These are phyloP conservation scores for Carnegiea gigantea DNA, from an alignment of 179 eudicot genomes.

Conservation along the genomic window DNA sequence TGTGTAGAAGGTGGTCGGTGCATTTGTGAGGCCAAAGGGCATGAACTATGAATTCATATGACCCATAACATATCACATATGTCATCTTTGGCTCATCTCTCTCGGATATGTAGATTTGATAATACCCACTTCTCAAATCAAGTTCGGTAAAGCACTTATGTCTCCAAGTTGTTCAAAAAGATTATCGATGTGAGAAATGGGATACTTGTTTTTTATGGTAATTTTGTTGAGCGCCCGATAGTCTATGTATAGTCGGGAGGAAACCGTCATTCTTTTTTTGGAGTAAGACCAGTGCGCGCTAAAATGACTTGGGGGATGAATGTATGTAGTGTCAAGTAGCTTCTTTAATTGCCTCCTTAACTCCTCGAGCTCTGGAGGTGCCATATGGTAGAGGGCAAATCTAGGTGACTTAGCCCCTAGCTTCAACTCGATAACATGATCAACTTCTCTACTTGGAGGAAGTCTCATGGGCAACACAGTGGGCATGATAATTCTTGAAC, in stretches of 20 bases:
- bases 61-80: neutral
- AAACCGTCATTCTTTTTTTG: neutral
- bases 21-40: neutral
- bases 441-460: neutral
- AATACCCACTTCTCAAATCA: too few species aligned
- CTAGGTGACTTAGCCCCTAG: neutral
- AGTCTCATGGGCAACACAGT: neutral
- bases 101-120: neutral
- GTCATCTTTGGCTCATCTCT: slow-evolving; percentile 8
- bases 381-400: neutral
- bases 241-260: slow-evolving; percentile 1
- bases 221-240: neutral
- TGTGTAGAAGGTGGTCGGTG: neutral
- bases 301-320: neutral
- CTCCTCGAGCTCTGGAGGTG: neutral
- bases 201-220: too few species aligned
- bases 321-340: neutral
- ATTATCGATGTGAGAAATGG: neutral
- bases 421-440: neutral
- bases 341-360: neutral
- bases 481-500: neutral
- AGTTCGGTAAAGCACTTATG: neutral
- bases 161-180: neutral
- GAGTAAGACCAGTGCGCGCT: neutral
- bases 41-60: neutral